Conservation (phyloP, 2,329 filamentous ascomycete genomes). For the Colletotrichum orchidophilum region DNA sequence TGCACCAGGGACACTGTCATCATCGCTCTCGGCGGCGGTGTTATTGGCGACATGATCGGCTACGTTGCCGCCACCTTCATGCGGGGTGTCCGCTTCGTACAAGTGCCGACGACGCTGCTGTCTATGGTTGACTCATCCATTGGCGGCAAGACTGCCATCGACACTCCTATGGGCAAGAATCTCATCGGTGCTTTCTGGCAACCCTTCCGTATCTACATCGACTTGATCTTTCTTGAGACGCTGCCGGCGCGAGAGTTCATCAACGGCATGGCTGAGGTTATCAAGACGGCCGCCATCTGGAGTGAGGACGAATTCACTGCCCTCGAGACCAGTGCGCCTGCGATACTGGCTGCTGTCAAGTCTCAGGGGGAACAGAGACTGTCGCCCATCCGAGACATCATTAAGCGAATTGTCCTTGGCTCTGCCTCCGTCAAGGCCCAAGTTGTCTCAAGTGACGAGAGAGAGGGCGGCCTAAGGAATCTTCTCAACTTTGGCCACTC, state of each 20-base stretch:
- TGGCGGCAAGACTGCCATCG: constrained; percentile 97
- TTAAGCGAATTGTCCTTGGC: constrained; percentile 85
- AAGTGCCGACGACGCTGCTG: constrained; percentile 93
- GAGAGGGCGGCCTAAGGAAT: constrained; percentile 92
- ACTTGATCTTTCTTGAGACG: constrained; percentile 90
- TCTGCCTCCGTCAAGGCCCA: constrained; percentile 94
- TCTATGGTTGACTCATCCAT: constrained; percentile 99
- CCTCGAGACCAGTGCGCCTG: constrained; percentile 82
- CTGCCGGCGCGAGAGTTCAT: constrained; percentile 92
- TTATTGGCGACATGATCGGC: constrained; percentile 97
- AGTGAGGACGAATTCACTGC: constrained; percentile 86
- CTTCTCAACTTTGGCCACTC: constrained; percentile 98
- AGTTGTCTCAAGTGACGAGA: constrained; percentile 93
- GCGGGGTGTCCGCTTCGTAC: constrained; percentile 94
- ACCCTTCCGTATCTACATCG: constrained; percentile 91
- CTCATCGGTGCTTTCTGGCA: constrained; percentile 97
- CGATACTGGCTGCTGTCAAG: constrained; percentile 78
- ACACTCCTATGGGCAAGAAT: constrained; percentile 96
- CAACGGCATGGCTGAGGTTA: constrained; percentile 98
- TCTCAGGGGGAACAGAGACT: constrained; percentile 65
- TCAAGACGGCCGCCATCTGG: constrained; percentile 98
- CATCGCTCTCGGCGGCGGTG: constrained; percentile 92
- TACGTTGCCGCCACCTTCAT: constrained; percentile 99
- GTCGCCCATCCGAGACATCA: constrained; percentile 72
- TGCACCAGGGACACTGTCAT: constrained; percentile 96